phyloP scores from a whole-genome alignment of 176 grass and related monocot species.

The Chrysopogon serrulatus region DNA sequence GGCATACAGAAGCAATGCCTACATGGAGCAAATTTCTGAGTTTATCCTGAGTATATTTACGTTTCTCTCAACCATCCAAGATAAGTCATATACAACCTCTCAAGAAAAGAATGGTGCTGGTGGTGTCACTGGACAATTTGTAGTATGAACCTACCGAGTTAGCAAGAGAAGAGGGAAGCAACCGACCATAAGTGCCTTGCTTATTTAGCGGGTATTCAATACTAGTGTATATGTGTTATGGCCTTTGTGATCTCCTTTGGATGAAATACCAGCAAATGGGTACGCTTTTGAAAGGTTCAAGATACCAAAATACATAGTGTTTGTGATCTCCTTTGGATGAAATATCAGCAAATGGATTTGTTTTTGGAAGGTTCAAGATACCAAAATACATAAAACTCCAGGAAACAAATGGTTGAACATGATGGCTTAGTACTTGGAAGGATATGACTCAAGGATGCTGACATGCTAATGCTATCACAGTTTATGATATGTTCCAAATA shows the following conservation, averaged over 20 bases:
- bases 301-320: background rate
- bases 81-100: background rate
- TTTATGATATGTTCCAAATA: background rate
- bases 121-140: background rate
- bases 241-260: background rate
- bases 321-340: slow-evolving; percentile 5
- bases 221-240: background rate
- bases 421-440: background rate
- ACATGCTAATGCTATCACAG: background rate
- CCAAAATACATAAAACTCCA: background rate
- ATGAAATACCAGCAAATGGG: background rate
- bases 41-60: background rate
- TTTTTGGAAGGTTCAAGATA: background rate
- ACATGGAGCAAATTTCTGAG: background rate
- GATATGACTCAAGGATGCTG: background rate
- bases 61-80: background rate
- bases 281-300: background rate
- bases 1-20: background rate
- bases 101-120: background rate
- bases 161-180: background rate
- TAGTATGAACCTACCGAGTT: background rate
- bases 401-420: background rate
- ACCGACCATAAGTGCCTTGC: background rate
- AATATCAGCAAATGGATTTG: background rate
- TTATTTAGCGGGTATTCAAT: background rate